Evolutionary conservation across 768 basidiomycete species (phyloP), one percentile per base, ranked within the genome.

Genomic region (Mycena sanguinolenta): DNA sequence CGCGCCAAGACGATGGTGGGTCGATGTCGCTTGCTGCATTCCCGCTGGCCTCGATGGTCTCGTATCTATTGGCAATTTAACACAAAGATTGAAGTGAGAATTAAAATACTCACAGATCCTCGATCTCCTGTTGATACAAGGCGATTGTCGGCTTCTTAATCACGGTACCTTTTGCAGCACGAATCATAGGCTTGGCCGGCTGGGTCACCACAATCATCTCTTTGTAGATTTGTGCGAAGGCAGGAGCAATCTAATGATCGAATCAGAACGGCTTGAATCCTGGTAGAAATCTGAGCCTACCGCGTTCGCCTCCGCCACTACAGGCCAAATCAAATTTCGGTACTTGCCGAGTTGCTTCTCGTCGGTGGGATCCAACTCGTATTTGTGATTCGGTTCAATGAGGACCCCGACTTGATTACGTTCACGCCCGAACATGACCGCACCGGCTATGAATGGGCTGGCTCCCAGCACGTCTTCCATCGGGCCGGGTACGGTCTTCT

Each of bases 201-300:
- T 68, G 64, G 0, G 86, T 78, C 25, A 88, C 79, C 44, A 89
- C 58, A 50, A 89, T 84, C 82, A 89, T 84, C 70, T 90, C 85
- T 63, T 86, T 86, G 76, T 87, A 87, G 13, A 88, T 80, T n/a
- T 82, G 79, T 63, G 83, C 84, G 67, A 83, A 86, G 5, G 78
- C 65, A 0, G 88, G 87, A 4, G 82, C 82, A 21, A 79, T 75
- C 52, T 67, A 25, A 2, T 4, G 6, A 13, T 19, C 19, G 9
- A 21, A 16, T 75, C 25, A 63, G 54, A 38, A 28, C 10, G 36
- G 4, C 8, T 2, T 10, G 4, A 10, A 2, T 30, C 1, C 8
- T 19, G 0, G 2, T n/a, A 4, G 12, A 28, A 54, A 34, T 21
- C 3, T 27, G 9, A 52, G 49, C 19, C n/a, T 3, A 69, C 68